These are phyloP conservation scores for Amesomyces nigricolor DNA, from an alignment of 2,329 filamentous ascomycete genomes.

Conservation along the genomic window DNA sequence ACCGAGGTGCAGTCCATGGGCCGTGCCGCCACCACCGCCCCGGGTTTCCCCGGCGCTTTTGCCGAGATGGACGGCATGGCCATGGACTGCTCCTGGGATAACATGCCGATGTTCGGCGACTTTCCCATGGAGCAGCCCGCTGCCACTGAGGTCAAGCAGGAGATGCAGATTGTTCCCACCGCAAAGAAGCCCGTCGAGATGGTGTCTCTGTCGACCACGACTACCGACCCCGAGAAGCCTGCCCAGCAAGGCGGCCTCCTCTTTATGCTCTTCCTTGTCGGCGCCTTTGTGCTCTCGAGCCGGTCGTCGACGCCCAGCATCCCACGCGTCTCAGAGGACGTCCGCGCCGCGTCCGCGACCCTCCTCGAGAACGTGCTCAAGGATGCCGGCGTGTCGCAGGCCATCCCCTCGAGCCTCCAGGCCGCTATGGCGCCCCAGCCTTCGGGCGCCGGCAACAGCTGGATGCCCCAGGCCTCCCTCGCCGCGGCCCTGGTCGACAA, in stretches of 20 bases:
- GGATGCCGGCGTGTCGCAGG: conserved; percentile 60
- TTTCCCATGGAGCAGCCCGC: conserved; percentile 52
- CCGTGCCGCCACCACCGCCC: conserved; percentile 54
- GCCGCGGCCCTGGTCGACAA: conserved; percentile 42
- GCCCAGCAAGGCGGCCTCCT: conserved; percentile 75
- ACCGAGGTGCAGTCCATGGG: conserved; percentile 68
- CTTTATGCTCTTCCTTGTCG: conserved; percentile 93
- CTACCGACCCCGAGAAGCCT: conserved; percentile 51
- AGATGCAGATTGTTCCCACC: conserved; percentile 47
- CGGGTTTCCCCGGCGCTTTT: conserved; percentile 65
- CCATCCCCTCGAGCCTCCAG: conserved; percentile 36
- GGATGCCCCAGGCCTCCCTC: conserved; percentile 37
- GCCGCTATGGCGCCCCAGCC: conserved; percentile 46
- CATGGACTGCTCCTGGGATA: conserved; percentile 79
- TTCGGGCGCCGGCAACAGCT: conserved; percentile 42
- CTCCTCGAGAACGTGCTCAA: conserved; percentile 78
- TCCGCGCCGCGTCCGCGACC: conserved; percentile 70
- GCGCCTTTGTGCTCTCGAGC: conserved; percentile 91
- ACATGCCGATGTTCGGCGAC: conserved; percentile 70
- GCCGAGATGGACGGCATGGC: conserved; percentile 77
- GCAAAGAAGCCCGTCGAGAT: conserved; percentile 48
- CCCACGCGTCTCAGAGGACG: conserved; percentile 72
- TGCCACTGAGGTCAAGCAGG: conserved; percentile 50
- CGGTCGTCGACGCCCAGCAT: conserved; percentile 65
- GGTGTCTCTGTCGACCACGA: conserved; percentile 34